phyloP scores from a whole-genome alignment of 2,329 filamentous ascomycete species.

The Akanthomyces dipterigenus region DNA sequence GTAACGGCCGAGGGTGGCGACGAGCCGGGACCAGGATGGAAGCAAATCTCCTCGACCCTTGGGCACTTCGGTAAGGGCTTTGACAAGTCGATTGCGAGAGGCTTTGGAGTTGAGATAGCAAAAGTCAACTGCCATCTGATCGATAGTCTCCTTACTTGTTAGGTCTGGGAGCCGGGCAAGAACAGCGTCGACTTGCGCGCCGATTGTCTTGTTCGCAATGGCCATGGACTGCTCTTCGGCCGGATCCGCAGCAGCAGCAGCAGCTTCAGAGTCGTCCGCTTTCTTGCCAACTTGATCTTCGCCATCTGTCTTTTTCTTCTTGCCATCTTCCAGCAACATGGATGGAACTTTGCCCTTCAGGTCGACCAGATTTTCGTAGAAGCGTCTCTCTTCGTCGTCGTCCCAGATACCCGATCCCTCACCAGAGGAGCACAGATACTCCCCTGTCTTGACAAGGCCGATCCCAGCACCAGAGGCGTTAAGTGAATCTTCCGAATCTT shows the following conservation, averaged over 20 bases:
- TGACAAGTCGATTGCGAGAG: constrained; percentile 87
- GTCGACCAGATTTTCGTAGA: constrained; percentile 95
- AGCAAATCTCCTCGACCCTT: constrained; percentile 89
- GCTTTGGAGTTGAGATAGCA: constrained; percentile 98
- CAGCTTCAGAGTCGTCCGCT: constrained; percentile 45
- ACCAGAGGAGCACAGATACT: constrained; percentile 83
- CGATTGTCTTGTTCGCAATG: constrained; percentile 96
- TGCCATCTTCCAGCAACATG: constrained; percentile 86
- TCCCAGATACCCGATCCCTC: constrained; percentile 97
- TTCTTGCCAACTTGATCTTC: constrained; percentile 83
- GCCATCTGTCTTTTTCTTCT: constrained; percentile 80
- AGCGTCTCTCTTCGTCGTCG: constrained; percentile 94
- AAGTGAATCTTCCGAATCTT: constrained; percentile 69
- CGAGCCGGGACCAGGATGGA: constrained; percentile 83
- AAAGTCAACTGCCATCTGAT: constrained; percentile 91
- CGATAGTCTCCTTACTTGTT: constrained; percentile 83
- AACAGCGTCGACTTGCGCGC: constrained; percentile 89
- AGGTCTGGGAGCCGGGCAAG: constrained; percentile 84
- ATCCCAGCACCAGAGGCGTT: constrained; percentile 67
- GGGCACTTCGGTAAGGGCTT: constrained; percentile 87
- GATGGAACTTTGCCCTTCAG: constrained; percentile 92
- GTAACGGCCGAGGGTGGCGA: constrained; percentile 88
- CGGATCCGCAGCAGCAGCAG: constrained; percentile 41
- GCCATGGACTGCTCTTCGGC: constrained; percentile 82
- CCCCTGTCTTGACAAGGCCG: constrained; percentile 86